Evolutionary conservation across 257 asterid genomes (phyloP).

Genomic region (Phtheirospermum japonicum): DNA sequence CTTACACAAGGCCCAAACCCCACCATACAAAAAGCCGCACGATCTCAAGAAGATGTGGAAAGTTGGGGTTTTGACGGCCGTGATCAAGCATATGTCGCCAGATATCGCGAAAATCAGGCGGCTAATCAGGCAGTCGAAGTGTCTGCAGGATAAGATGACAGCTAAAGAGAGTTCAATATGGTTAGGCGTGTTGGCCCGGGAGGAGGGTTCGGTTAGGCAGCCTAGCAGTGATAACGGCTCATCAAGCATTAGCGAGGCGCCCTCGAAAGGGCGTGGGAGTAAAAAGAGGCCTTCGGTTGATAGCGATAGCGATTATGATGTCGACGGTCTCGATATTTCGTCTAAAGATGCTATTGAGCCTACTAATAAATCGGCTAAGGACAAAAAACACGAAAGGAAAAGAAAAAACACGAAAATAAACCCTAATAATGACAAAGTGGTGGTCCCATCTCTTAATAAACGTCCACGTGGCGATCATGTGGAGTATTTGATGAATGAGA

Average conservation of each 20-base stretch:
- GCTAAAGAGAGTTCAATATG: slow-evolving; percentile 85
- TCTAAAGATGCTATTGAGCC: slow-evolving; percentile 42
- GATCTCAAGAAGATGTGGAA: slow-evolving; percentile 62
- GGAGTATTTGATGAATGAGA: slow-evolving; percentile 29
- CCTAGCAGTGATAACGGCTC: slow-evolving; percentile 73
- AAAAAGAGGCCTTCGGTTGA: slow-evolving; percentile 53
- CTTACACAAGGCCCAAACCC: slow-evolving; percentile 34
- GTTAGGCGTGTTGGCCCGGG: slow-evolving; percentile 69
- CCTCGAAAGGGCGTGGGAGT: slow-evolving; percentile 40
- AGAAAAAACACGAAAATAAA: slow-evolving; percentile 36
- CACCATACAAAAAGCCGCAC: slow-evolving; percentile 57
- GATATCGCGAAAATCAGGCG: slow-evolving; percentile 69
- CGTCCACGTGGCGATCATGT: slow-evolving; percentile 28
- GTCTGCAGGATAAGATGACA: slow-evolving; percentile 92
- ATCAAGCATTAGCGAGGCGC: slow-evolving; percentile 63
- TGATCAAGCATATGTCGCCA: slow-evolving; percentile 88
- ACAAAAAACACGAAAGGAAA: slow-evolving; percentile 32
- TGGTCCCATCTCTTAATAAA: slow-evolving; percentile 36
- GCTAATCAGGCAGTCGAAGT: slow-evolving; percentile 62
- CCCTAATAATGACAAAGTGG: slow-evolving; percentile 25
- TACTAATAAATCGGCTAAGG: slow-evolving; percentile 34
- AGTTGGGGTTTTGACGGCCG: slow-evolving; percentile 49
- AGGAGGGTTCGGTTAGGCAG: slow-evolving; percentile 57
- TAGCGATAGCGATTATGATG: slow-evolving; percentile 79
- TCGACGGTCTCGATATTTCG: slow-evolving; percentile 54